These are phyloP conservation scores for Aspergillus leporis DNA, from an alignment of 495 filamentous ascomycete species.

Conservation along the genomic window DNA sequence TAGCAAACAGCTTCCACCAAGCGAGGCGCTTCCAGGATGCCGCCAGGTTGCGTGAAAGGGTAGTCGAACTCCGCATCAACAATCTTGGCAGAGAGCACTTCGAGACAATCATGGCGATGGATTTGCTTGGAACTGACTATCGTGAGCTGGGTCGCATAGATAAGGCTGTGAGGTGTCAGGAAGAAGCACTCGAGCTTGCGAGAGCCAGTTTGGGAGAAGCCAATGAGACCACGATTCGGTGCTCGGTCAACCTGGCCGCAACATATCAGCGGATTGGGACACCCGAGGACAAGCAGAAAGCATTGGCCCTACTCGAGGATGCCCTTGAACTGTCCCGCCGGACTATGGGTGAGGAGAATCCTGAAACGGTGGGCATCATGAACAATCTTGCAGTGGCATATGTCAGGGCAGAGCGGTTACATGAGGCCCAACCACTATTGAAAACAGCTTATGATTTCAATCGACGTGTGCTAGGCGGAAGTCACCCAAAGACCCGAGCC, in stretches of 20 bases:
- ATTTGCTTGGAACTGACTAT: slow-evolving; percentile 3
- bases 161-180: neutral
- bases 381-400: slow-evolving; percentile 6
- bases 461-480: neutral
- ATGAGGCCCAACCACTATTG: slow-evolving; percentile 1
- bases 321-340: neutral
- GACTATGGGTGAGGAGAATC: neutral
- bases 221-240: slow-evolving; percentile 4
- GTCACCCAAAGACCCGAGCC: slow-evolving; percentile 1
- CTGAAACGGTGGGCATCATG: neutral
- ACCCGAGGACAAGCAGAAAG: neutral
- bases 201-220: neutral
- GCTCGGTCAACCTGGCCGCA: neutral
- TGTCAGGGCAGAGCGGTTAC: neutral
- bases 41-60: neutral
- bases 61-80: neutral
- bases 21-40: neutral
- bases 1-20: slow-evolving; percentile 3
- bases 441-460: slow-evolving; percentile 1
- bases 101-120: slow-evolving; percentile 3
- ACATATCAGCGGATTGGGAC: neutral
- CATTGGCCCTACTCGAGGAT: neutral
- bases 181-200: neutral
- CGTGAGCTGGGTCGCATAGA: neutral
- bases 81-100: neutral